Evolutionary conservation across 108 stramenopile genomes (phyloP), one percentile per base, ranked within the genome.

Genomic region (Schizochytrium sp.): DNA sequence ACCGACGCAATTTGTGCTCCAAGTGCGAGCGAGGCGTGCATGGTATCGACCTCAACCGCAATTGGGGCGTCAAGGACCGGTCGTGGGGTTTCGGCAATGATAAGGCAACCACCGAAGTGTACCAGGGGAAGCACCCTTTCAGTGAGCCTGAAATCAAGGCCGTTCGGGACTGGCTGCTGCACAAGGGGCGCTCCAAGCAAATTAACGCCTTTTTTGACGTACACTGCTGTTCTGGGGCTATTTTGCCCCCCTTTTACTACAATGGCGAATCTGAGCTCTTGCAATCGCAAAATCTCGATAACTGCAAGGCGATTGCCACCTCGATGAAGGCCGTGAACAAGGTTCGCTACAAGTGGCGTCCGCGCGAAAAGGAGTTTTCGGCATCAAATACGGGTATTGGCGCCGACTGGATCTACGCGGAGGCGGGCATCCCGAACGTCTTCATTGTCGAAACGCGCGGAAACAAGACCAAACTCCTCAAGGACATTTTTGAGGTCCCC

Each of bases 21-120:
- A 83, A 83, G 76, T 83, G 76, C 76, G 76, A 83, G 76, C 76
- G 76, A 12, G 76, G 48, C n/a, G 76, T 83, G 51, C 76, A 83
- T 45, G 76, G 76, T 45, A 83, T 83, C 23, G 76, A 83, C 51
- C 28, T 83, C 23, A 83, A 83, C 51, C 76, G 76, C 12, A 83
- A 83, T 45, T 83, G 76, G 76, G 76, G 76, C 28, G 76, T 83
- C 76, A 83, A 83, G 76, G 76, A 53, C 51, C 44, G 48, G 51
- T 83, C 76, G 6, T 83, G 76, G 76, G 76, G 76, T 16, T 83
- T 83, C 28, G 76, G 76, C 6, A 53, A 47, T 18, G 76, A 83
- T 5, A 47, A 53, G 0, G 76, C 76, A 8, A 83, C 76, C 48
- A 53, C 76, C 25, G 76, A 83, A 4, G 76, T 83, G 45, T 83